phyloP scores from a whole-genome alignment of 2,329 filamentous ascomycete genomes.

The Fusarium lateritium region DNA sequence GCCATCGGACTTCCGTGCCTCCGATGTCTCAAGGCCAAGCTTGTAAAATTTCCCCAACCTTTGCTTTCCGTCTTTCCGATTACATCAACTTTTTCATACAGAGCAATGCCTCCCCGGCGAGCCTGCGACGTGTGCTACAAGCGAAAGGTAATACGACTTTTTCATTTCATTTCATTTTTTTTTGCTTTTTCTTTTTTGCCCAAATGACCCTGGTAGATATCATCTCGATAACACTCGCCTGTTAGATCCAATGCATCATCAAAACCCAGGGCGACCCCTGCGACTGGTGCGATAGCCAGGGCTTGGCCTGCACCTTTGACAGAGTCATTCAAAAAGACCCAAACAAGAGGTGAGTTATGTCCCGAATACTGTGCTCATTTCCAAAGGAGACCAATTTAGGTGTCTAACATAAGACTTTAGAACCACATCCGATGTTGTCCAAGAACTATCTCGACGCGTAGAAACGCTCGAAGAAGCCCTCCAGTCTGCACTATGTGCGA shows the following conservation, averaged over 20 bases:
- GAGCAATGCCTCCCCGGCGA: conserved; percentile 39
- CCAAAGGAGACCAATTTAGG: background rate
- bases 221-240: background rate
- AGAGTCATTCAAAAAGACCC: conserved; percentile 37
- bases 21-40: background rate
- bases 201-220: background rate
- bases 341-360: conserved; percentile 35
- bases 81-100: conserved; percentile 23
- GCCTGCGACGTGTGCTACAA: conserved; percentile 42
- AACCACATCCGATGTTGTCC: conserved; percentile 35
- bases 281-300: conserved; percentile 45
- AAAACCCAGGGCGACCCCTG: conserved; percentile 33
- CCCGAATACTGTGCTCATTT: no score
- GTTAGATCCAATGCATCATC: conserved; percentile 45
- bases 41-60: background rate
- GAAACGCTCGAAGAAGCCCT: conserved; percentile 40
- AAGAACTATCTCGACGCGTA: conserved; percentile 40
- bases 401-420: conserved; percentile 10
- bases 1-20: conserved; percentile 22
- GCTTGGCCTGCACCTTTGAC: conserved; percentile 43
- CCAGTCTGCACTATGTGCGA: conserved; percentile 20
- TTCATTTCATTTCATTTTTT: background rate
- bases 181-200: background rate
- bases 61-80: conserved; percentile 40
- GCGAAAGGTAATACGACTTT: conserved; percentile 34